Evolutionary conservation across 225 moss, liverwort and hornwort genomes (phyloP), one percentile per base, ranked within the genome.

Genomic region (Polytrichum formosum): DNA sequence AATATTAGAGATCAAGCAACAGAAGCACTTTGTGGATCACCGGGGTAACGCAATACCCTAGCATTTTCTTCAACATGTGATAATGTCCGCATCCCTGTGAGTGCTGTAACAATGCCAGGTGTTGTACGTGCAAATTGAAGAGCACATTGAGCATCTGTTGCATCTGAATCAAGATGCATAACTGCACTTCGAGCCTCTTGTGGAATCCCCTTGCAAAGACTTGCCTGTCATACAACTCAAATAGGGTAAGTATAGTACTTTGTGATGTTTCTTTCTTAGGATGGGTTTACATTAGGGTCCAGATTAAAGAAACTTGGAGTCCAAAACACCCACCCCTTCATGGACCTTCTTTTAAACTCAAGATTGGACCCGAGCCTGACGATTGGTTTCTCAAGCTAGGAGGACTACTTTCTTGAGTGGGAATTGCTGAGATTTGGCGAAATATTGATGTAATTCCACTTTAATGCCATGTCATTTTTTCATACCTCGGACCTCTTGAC

Each of bases 81-180:
- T 65, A 73, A 64, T 33, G 72, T 81, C 72, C 88, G 77, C 92
- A 92, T 92, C 28, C 92, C 90, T 65, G 81, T 82, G n/a, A 92
- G 70, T 19, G 84, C 92, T 60, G 88, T 65, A 1, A 86, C 54
- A 26, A 92, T 84, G n/a, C 88, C 90, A 30, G 92, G 90, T 65
- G 92, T 92, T 53, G 88, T 92, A 69, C 92, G 78, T 8, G 85
- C 92, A 60, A 92, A 92, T 53, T 90, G 92, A 66, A 92, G 74
- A 8, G 92, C 90, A 65, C 88, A 92, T 53, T 92, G 88, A 33
- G 90, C 91, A 80, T 90, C 87, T 5, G 90, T 87, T 22, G 91
- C 79, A 20, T 74, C 62, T 23, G 81, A 75, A 35, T 87, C 90
- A n/a, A 92, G 78, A 67, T 90, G 85, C 20, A 76, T 72, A 29